Percentiles rank a stretch among this genome's conserved stretches.
phyloP scores from a whole-genome alignment of 2,329 filamentous ascomycete species.

The Metarhizium anisopliae region DNA sequence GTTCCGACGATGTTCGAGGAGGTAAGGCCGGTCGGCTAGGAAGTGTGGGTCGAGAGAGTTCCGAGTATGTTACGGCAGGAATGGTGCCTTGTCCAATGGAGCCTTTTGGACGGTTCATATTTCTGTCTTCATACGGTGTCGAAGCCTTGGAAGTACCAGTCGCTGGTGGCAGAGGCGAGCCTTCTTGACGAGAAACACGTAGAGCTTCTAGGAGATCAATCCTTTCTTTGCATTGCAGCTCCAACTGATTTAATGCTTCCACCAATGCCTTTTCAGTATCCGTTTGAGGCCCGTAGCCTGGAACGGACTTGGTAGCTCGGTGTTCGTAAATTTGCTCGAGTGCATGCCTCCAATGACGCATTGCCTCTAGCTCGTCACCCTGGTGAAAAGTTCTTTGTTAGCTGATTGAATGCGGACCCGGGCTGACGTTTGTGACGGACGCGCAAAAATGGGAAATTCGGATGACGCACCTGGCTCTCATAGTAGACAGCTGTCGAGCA shows the following conservation, averaged over 20 bases:
- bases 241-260: slow-evolving; percentile 73
- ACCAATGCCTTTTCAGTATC: slow-evolving; percentile 79
- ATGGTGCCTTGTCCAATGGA: slow-evolving; percentile 78
- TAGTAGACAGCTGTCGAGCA: slow-evolving; percentile 96
- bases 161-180: slow-evolving; percentile 7
- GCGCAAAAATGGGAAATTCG: not conserved
- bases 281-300: slow-evolving; percentile 59
- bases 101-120: slow-evolving; percentile 27
- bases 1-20: slow-evolving; percentile 43
- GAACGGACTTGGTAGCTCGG: slow-evolving; percentile 64
- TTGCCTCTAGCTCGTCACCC: slow-evolving; percentile 86
- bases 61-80: slow-evolving; percentile 68
- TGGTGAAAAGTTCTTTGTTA: slow-evolving; percentile 24
- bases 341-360: slow-evolving; percentile 82
- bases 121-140: slow-evolving; percentile 9
- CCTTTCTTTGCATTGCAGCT: slow-evolving; percentile 86
- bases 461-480: slow-evolving; percentile 65
- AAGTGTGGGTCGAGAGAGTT: slow-evolving; percentile 63
- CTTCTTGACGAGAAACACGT: slow-evolving; percentile 49
- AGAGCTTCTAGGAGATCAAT: slow-evolving; percentile 82
- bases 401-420: not conserved
- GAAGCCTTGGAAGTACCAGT: slow-evolving; percentile 12
- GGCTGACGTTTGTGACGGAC: not conserved
- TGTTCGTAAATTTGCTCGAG: slow-evolving; percentile 85
- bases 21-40: slow-evolving; percentile 49